Base-by-base conservation (phyloP, 306 rosid species). In the Prunus dulcis region DNA sequence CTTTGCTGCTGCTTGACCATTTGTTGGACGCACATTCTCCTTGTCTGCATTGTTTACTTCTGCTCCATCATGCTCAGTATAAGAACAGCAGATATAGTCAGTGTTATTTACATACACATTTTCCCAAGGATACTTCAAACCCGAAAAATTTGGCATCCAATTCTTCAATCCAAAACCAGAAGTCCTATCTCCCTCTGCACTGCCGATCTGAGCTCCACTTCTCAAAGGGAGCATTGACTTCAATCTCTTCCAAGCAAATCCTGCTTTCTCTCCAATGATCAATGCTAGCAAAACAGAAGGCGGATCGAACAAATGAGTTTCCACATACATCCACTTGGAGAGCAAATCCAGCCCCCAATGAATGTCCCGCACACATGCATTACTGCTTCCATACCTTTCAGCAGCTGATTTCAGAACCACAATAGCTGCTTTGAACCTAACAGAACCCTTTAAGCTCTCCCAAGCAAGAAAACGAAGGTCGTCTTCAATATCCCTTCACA, bases 361-460 rank as follows among this genome's bases (percentile, higher is more conserved):
- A 95, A 73, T 92, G 99, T 12, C 99, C 99, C 43, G 99, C 92
- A 72, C 77, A 49, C 96, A 92, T 0, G 91, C 92, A 86, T 92
- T 92, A 12, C 52, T 79, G 78, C 96, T 90, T 83, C 97, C 92
- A 55, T 88, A 86, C 50, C 67, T 71, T 32, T 84, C 88, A 52
- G 88, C 88, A 18, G 86, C 85, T 8, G 87, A 85, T 78, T 87
- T 88, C 61, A 95, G 84, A 65, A 86, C 90, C 70, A 83, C 88
- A 80, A 90, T 73, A 8, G 87, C 91, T 74, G 46, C 75, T 64
- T 89, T 89, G 70, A 92, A 95, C 84, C 99, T 84, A 15, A 87
- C 86, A 30, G 99, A 95, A 2, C 99, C 99, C 82, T 89, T 89
- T 81, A 92, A 83, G 90, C 96, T 95, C 77, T 95, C 99, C 98